Conservation (phyloP, 2,329 filamentous ascomycete genomes). For the Xylariaceae sp. region DNA sequence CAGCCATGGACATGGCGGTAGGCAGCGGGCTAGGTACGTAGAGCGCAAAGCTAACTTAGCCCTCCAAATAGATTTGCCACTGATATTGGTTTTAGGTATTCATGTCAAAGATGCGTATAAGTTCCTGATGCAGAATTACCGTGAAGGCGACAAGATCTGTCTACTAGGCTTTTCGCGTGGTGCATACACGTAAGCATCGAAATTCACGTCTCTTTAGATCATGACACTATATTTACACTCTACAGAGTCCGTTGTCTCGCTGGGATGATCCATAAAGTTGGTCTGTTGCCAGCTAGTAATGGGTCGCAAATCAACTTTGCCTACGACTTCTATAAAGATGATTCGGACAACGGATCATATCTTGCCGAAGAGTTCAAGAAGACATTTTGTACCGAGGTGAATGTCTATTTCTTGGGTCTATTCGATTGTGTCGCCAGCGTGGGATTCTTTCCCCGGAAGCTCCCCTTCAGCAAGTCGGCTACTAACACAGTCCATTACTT, state of each 20-base stretch:
- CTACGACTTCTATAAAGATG: constrained; percentile 27
- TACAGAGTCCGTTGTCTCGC: constrained; percentile 22
- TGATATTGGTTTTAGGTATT: constrained; percentile 18
- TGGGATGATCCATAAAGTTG: constrained; percentile 27
- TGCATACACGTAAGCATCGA: constrained; percentile 22
- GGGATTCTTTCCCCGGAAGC: constrained; percentile 25
- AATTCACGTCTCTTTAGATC: neutral
- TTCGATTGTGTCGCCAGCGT: constrained; percentile 27
- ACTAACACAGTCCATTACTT: constrained; percentile 24
- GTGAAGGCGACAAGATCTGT: constrained; percentile 27
- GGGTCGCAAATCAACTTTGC: constrained; percentile 26
- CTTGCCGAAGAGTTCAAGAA: constrained; percentile 24
- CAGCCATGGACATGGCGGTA: constrained; percentile 23
- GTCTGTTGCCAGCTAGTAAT: constrained; percentile 23
- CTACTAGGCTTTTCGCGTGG: constrained; percentile 25
- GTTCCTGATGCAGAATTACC: constrained; percentile 27
- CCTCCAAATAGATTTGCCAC: neutral
- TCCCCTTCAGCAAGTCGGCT: constrained; percentile 24
- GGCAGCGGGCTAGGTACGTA: constrained; percentile 22
- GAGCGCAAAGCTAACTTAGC: neutral
- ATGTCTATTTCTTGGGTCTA: constrained; percentile 24
- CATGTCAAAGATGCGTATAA: constrained; percentile 25
- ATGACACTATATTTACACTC: neutral
- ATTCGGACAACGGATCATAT: constrained; percentile 20
- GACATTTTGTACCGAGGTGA: constrained; percentile 25